A percentile compares a stretch with the other conserved stretches of the same genome.
These are phyloP conservation scores for Linnemannia exigua DNA, from an alignment of 192 early-diverging fungal species.

Conservation along the genomic window DNA sequence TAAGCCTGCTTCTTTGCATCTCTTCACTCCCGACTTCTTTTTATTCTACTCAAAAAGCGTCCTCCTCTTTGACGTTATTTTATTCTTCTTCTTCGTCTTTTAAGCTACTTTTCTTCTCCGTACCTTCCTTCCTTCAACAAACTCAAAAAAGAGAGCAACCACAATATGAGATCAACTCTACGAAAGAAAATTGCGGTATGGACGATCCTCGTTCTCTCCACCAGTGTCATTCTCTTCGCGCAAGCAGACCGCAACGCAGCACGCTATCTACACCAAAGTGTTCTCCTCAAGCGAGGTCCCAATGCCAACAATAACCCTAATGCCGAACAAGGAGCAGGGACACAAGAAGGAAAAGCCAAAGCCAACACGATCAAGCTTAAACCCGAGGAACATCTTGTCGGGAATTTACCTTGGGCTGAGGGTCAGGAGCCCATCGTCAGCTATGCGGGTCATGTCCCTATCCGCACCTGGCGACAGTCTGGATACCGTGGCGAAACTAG, in stretches of 20 bases:
- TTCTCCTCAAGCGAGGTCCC: neutral
- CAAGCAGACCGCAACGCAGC: neutral
- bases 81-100: neutral
- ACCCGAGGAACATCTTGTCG: constrained; percentile 47
- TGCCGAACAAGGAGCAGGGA: neutral
- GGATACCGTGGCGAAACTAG: constrained; percentile 55
- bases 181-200: neutral
- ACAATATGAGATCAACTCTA: neutral
- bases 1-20: neutral
- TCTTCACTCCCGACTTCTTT: neutral
- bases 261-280: neutral
- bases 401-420: constrained; percentile 37
- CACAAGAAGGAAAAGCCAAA: neutral
- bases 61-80: neutral
- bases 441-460: constrained; percentile 71
- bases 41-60: neutral
- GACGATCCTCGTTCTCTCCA: constrained; percentile 16
- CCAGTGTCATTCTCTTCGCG: neutral
- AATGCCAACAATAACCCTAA: neutral
- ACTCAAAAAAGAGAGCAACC: too few species aligned
- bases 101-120: neutral
- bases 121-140: neutral
- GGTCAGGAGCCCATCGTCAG: constrained; percentile 72
- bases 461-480: constrained; percentile 63
- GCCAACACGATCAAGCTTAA: neutral